Evolutionary conservation across 2,329 filamentous ascomycete genomes (phyloP).

Genomic region (Penicillium digitatum): DNA sequence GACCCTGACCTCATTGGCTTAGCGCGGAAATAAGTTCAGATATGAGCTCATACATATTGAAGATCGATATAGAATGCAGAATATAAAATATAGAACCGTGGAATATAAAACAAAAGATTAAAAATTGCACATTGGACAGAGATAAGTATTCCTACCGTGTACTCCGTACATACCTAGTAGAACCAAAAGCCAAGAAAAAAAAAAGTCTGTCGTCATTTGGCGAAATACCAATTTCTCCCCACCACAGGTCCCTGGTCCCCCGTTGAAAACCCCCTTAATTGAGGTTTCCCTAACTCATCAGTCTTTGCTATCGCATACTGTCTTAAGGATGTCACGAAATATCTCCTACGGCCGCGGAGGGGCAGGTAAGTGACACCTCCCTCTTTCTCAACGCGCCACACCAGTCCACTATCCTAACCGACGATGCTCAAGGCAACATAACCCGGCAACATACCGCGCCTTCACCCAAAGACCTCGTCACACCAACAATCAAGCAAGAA

Average conservation of each 20-base stretch:
- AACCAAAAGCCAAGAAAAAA: not conserved
- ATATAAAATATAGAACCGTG: not conserved
- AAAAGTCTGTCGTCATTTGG: constrained; percentile 10
- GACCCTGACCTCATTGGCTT: not conserved
- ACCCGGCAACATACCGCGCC: constrained; percentile 49
- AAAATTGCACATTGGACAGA: not conserved
- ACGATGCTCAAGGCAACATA: constrained; percentile 56
- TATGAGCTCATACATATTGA: not conserved
- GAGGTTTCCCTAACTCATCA: not conserved
- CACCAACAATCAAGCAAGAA: constrained; percentile 76
- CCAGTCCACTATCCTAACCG: not conserved
- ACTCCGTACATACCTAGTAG: not conserved
- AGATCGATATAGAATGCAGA: too few species aligned
- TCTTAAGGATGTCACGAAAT: constrained; percentile 24
- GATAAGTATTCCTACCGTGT: not conserved
- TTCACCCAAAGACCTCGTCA: constrained; percentile 65
- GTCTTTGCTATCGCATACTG: not conserved
- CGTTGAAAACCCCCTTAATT: not conserved
- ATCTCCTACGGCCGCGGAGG: constrained; percentile 72
- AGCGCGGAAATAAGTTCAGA: not conserved
- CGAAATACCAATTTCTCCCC: not conserved
- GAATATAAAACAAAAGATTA: not conserved
- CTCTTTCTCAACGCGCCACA: not conserved
- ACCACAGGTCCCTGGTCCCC: not conserved
- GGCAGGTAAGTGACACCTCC: constrained; percentile 50